Evolutionary conservation across 176 grass and related monocot genomes (phyloP).

Genomic region (Lolium rigidum): DNA sequence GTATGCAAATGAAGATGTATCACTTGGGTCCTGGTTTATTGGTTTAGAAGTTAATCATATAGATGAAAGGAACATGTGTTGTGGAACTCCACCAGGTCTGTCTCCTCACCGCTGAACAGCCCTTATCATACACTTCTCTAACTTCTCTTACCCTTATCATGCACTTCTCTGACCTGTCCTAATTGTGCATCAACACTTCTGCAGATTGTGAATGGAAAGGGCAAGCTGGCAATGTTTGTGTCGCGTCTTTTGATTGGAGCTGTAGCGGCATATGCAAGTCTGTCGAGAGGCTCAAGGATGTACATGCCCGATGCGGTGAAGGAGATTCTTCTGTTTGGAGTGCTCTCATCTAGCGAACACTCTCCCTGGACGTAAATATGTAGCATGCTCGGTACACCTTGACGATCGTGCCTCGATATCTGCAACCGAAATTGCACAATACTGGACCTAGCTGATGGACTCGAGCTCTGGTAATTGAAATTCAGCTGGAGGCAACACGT

Average conservation of each 20-base stretch:
- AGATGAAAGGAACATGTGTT: constrained; percentile 93
- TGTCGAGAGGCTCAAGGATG: constrained; percentile 71
- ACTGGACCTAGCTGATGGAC: background rate
- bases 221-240: constrained; percentile 73
- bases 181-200: background rate
- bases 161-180: constrained; percentile 4
- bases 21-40: constrained; percentile 88
- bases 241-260: constrained; percentile 87
- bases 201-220: constrained; percentile 89
- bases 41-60: constrained; percentile 89
- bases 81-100: constrained; percentile 86
- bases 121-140: background rate
- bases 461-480: constrained; percentile 20
- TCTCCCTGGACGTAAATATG: constrained; percentile 34
- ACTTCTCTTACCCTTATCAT: background rate
- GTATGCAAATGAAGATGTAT: constrained; percentile 94
- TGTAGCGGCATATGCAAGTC: constrained; percentile 93
- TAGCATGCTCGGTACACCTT: constrained; percentile 26
- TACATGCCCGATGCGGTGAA: constrained; percentile 75
- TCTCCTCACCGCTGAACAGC: constrained; percentile 24
- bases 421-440: constrained; percentile 8
- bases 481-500: constrained; percentile 11
- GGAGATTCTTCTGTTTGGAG: constrained; percentile 77
- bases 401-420: constrained; percentile 7
- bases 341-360: constrained; percentile 55